Evolutionary conservation across 768 basidiomycete genomes (phyloP).

Genomic region (Pleurotus djamor): DNA sequence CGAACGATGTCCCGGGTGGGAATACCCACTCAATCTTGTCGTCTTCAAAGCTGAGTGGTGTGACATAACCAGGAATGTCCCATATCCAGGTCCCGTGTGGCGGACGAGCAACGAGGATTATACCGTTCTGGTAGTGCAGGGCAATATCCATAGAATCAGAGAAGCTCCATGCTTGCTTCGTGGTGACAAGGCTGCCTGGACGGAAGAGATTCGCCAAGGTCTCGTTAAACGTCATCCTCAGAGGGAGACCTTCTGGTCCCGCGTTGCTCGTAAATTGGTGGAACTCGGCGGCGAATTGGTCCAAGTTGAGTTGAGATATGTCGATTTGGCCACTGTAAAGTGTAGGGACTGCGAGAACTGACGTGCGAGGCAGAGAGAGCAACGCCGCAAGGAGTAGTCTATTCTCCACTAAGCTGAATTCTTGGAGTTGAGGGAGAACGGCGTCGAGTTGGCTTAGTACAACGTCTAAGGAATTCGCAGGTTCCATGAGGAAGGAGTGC

Average conservation of each 20-base stretch:
- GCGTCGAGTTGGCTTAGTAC: neutral
- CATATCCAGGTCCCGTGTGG: conserved; percentile 1
- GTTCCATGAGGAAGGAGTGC: conserved; percentile 12
- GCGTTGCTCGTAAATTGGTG: neutral
- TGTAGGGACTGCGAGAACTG: neutral
- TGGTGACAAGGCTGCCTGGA: neutral
- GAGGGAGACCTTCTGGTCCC: neutral
- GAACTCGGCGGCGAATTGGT: neutral
- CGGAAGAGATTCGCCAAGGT: neutral
- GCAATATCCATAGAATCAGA: conserved; percentile 7
- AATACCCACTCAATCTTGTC: conserved; percentile 2
- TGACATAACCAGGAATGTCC: neutral
- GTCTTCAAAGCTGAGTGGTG: neutral
- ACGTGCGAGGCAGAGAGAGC: conserved; percentile 9
- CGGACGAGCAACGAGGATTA: conserved; percentile 7
- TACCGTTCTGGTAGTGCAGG: conserved; percentile 11
- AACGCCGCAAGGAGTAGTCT: conserved; percentile 8
- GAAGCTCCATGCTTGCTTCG: conserved; percentile 13
- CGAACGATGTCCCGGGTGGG: neutral
- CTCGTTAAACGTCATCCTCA: neutral
- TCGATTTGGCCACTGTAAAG: conserved; percentile 12
- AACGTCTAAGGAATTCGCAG: neutral
- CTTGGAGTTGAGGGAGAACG: neutral
- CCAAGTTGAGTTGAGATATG: conserved; percentile 8
- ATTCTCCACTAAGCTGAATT: conserved; percentile 10